Evolutionary conservation across 75 land plant genomes (phyloP).

Genomic region (Isoetes taiwanensis): DNA sequence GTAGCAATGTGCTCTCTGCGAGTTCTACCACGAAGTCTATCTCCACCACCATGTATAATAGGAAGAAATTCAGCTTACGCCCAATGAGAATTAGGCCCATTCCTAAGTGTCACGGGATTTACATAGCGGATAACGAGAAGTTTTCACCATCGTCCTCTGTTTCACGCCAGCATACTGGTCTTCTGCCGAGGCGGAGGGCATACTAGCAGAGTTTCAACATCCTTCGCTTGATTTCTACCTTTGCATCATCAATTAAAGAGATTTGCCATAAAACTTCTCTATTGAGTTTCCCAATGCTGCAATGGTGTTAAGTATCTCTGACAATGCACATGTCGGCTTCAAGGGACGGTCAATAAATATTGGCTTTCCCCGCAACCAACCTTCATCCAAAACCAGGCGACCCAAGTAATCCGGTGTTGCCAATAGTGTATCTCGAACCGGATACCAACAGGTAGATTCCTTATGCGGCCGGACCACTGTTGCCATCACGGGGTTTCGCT

Average conservation of each 20-base stretch:
- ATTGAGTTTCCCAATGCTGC: conserved; percentile 46
- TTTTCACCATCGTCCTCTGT: conserved; percentile 44
- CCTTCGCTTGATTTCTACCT: conserved; percentile 44
- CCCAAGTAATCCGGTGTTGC: too few species aligned
- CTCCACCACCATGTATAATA: conserved; percentile 45
- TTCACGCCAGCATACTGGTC: conserved; percentile 27
- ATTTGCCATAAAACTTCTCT: conserved; percentile 82
- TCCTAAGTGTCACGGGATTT: conserved; percentile 53
- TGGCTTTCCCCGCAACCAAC: too few species aligned
- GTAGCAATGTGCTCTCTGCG: conserved; percentile 44
- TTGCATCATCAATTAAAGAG: conserved; percentile 44
- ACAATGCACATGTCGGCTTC: conserved; percentile 78
- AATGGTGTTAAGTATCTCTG: conserved; percentile 61
- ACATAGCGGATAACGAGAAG: conserved; percentile 39
- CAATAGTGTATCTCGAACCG: too few species aligned
- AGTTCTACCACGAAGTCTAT: conserved; percentile 25
- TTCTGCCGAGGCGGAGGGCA: conserved; percentile 14
- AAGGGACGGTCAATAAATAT: too few species aligned
- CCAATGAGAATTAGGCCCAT: conserved; percentile 43
- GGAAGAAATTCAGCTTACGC: conserved; percentile 54
- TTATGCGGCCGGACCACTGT: too few species aligned
- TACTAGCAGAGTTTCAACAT: conserved; percentile 33
- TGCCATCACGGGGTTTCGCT: too few species aligned
- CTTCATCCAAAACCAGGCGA: too few species aligned
- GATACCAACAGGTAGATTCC: too few species aligned